phyloP scores from a whole-genome alignment of 345 rosid species.

The Camelina hispida region DNA sequence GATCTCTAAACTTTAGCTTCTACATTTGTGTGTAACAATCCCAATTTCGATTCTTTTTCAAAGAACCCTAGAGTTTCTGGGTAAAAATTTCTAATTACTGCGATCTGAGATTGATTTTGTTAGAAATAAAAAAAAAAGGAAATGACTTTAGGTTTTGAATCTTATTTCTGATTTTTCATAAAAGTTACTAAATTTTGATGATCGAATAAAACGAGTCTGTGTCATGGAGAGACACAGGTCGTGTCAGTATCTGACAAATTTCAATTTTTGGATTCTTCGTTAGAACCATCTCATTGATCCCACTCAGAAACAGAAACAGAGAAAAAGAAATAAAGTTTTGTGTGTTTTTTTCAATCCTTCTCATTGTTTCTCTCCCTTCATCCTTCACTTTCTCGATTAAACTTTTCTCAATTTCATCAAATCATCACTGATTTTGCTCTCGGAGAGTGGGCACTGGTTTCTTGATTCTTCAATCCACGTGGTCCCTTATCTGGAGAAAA shows the following conservation, averaged over 20 bases:
- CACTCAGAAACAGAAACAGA: not conserved
- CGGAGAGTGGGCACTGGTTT: conserved; percentile 57
- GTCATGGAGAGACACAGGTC: conserved; percentile 48
- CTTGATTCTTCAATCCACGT: conserved; percentile 60
- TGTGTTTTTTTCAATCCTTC: conserved; percentile 14
- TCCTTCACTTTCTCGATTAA: conserved; percentile 8
- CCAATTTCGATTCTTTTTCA: conserved; percentile 5
- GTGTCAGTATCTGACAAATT: conserved; percentile 42
- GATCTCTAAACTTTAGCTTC: conserved; percentile 33
- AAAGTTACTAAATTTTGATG: conserved; percentile 31
- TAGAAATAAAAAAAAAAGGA: not conserved
- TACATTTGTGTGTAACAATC: conserved; percentile 18
- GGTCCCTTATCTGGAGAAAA: conserved; percentile 54
- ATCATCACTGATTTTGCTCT: conserved; percentile 20
- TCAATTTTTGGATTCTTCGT: conserved; percentile 41
- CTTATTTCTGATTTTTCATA: too few relatives aligned
- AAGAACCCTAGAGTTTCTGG: conserved; percentile 38
- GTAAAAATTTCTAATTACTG: not conserved
- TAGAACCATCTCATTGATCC: conserved; percentile 22
- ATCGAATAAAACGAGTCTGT: conserved; percentile 32
- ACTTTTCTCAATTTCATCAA: conserved; percentile 18
- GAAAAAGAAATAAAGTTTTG: not conserved
- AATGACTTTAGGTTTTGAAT: too few relatives aligned
- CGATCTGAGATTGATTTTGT: conserved; percentile 25
- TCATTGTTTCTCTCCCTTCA: conserved; percentile 15